Evolutionary conservation across 495 filamentous ascomycete species (phyloP).

Genomic region (Cenococcum geophilum): DNA sequence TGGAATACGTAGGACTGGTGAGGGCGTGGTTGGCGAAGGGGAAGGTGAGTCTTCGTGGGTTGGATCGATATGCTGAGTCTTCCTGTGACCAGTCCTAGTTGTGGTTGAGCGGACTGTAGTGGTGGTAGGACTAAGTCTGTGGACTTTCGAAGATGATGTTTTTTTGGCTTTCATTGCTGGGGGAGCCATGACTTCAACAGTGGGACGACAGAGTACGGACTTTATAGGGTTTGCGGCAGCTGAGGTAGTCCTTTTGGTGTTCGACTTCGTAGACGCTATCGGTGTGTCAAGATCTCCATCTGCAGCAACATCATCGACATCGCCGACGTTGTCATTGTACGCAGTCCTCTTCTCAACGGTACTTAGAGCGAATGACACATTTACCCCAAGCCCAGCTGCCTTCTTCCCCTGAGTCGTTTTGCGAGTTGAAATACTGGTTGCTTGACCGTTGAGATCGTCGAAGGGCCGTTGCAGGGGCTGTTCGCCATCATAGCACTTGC

Average conservation of each 20-base stretch:
- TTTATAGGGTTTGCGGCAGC: not conserved
- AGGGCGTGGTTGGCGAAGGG: not conserved
- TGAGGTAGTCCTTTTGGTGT: not conserved
- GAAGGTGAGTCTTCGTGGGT: not conserved
- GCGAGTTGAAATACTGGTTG: not conserved
- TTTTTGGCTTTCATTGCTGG: not conserved
- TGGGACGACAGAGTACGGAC: not conserved
- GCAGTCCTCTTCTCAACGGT: not conserved
- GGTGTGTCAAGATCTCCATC: slow-evolving; percentile 1
- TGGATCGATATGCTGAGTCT: not conserved
- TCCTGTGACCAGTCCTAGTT: not conserved
- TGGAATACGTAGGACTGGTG: not conserved
- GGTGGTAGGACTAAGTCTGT: not conserved
- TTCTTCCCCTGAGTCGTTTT: not conserved
- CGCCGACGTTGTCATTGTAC: not conserved
- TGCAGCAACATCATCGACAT: not conserved
- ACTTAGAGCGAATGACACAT: not conserved
- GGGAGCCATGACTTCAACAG: not conserved
- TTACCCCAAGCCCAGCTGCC: not conserved
- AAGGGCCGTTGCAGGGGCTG: too few species aligned
- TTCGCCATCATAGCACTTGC: too few species aligned
- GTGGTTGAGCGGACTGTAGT: not conserved
- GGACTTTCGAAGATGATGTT: not conserved
- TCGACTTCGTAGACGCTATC: not conserved
- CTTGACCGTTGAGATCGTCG: not conserved